Conservation (phyloP, 1,284 basidiomycete species). For the Boletus holoroseus region DNA sequence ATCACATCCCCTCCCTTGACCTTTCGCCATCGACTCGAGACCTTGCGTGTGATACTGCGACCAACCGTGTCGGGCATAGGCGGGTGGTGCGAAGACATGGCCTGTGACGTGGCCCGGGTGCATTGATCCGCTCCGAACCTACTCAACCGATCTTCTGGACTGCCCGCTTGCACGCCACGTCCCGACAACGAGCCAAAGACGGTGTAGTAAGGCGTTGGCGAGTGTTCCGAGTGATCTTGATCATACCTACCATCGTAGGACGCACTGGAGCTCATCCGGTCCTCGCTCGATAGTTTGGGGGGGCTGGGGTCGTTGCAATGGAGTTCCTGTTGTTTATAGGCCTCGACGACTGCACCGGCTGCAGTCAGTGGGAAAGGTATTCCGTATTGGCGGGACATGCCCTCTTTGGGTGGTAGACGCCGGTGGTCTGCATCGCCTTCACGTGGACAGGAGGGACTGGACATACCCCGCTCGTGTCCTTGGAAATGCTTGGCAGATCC, state of each 20-base stretch:
- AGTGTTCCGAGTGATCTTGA: constrained; percentile 20
- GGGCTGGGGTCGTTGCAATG: constrained; percentile 17
- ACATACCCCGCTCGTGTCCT: constrained; percentile 16
- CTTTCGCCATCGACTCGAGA: constrained; percentile 45
- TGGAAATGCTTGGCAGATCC: constrained; percentile 31
- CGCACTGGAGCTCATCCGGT: constrained; percentile 5
- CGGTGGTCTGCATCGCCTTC: neutral
- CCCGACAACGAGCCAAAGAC: constrained; percentile 47
- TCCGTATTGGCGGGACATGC: neutral
- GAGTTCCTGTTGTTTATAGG: constrained; percentile 52
- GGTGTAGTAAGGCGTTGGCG: constrained; percentile 46
- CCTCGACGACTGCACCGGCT: constrained; percentile 50
- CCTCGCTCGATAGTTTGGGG: constrained; percentile 11
- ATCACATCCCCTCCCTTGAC: constrained; percentile 20
- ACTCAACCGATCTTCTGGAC: constrained; percentile 34
- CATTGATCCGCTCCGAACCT: constrained; percentile 6
- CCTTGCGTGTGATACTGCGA: constrained; percentile 24
- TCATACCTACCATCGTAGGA: constrained; percentile 9
- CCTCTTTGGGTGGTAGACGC: neutral
- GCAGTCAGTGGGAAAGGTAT: constrained; percentile 41
- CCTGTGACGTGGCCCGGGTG: neutral
- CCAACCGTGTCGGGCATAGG: constrained; percentile 11
- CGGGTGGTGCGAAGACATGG: constrained; percentile 9
- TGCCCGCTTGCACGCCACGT: constrained; percentile 41
- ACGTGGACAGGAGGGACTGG: constrained; percentile 1